Evolutionary conservation across 805 yeast species (phyloP), one percentile per base, ranked within the genome.

Genomic region (Jamesozyma piceae): DNA sequence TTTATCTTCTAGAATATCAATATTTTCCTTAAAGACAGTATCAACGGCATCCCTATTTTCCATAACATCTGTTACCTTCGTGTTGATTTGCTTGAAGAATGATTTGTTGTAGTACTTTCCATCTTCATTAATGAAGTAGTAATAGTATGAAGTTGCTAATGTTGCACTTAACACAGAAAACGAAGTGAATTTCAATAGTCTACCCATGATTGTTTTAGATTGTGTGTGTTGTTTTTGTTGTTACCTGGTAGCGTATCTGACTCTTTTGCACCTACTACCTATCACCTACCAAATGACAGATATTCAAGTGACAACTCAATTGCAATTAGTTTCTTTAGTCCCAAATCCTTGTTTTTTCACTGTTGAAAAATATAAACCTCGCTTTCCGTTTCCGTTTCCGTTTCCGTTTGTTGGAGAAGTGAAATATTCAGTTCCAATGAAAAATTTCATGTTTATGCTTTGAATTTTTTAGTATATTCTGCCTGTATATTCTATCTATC

Each of bases 41-140:
- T 38, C 38, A 2, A 53, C 44, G 20, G 49, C 50, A 15, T 48
- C 49, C 20, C 47, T 49, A 19, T 54, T 49, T 29, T 55, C 58
- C 22, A 58, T 35, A 10, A 55, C 46, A 15, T 49, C 52, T 19
- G 50, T 46, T 0, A 50, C 57, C 37, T 50, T 48, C 35, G 50
- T 54, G 21, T 53, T 43, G 18, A 54, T 40, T 24, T 46, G 45
- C 35, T 47, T 55, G 50, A 55, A 49, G 3, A 46, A 35, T 14
- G 57, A 50, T 18, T 49, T 44, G 18, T 49, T 46, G 41, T 54
- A 54, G 36, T 54, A 54, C 36, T 54, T 49, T 3, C 60, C 56
- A 29, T 55, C 43, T 29, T 50, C 43, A 26, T 50, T 51, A 9
- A 55, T 39, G 26, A 52, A 51, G 43, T 55, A 57, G 34, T 41